Evolutionary conservation across 352 stramenopile genomes (phyloP), one percentile per base, ranked within the genome.

Genomic region (Phytophthora litchii): DNA sequence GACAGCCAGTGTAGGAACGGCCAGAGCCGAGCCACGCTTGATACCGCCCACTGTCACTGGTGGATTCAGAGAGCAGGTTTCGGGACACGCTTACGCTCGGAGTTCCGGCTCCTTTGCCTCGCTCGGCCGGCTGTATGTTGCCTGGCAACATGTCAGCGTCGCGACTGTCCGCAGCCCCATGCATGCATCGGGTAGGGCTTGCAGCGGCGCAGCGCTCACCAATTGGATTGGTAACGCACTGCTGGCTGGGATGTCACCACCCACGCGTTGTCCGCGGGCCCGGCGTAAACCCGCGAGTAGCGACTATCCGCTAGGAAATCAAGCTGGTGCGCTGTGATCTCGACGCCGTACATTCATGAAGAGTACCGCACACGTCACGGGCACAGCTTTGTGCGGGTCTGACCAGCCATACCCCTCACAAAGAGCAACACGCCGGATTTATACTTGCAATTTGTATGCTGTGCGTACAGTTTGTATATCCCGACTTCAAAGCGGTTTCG

Each of bases 1-100:
- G 38, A 71, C 42, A 71, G 63, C 44, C 63, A 71, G 63, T 64
- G 43, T 60, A 23, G 27, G 29, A 70, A 70, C 61, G 56, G 35
- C 49, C 17, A 70, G 38, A 66, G 49, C 55, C 55, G 43, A 62
- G 35, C 21, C 55, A 56, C 20, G 5, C 42, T 57, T 66, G 62
- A 70, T 70, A 61, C 55, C 29, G 42, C 25, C 19, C 54, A 35
- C 38, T 56, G 35, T 65, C 54, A 52, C 46, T 65, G 47, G 54
- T 64, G 44, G 63, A 67, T 71, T 70, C 38, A 61, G 41, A 70
- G 62, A 67, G 61, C 61, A 57, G 48, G 61, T 66, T 68, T 51
- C 32, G 21, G 16, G n/a, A 32, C 23, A 27, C 23, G 23, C 23
- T 27, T 27, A 27, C 23, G n/a, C 19, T 38, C 38, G 23, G 23